phyloP scores from a whole-genome alignment of 1,284 basidiomycete genomes.

The Moniliophthora roreri region DNA sequence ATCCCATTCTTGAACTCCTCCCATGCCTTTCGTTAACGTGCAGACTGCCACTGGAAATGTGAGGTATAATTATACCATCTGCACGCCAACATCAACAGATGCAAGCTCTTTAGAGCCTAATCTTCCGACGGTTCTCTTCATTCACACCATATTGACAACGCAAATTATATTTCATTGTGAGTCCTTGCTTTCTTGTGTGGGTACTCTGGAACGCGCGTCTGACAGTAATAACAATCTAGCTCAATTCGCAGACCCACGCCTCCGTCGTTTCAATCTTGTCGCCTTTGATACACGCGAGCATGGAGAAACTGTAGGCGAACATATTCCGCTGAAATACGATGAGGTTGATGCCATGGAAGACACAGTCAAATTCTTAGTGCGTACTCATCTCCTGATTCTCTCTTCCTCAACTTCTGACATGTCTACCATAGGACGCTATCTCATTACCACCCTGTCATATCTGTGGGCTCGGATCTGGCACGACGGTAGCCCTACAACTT shows the following conservation, averaged over 20 bases:
- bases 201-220: too few relatives aligned
- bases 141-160: conserved; percentile 14
- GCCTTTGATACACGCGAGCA: conserved; percentile 15
- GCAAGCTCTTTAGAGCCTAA: conserved; percentile 4
- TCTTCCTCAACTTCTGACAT: background rate
- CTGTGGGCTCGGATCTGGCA: conserved; percentile 12
- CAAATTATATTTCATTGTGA: conserved; percentile 13
- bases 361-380: conserved; percentile 12
- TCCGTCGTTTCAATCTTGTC: conserved; percentile 17
- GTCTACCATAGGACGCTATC: conserved; percentile 10
- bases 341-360: conserved; percentile 15
- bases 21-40: conserved; percentile 12
- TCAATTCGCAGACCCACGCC: conserved; percentile 14
- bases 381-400: background rate
- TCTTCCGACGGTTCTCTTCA: conserved; percentile 16
- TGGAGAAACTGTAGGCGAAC: conserved; percentile 11
- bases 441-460: conserved; percentile 15
- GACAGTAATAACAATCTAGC: too few relatives aligned
- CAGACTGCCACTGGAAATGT: conserved; percentile 9
- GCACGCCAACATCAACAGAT: conserved; percentile 9
- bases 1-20: too few relatives aligned
- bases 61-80: conserved; percentile 16
- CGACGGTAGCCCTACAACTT: conserved; percentile 11
- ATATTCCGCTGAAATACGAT: conserved; percentile 7
- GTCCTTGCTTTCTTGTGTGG: too few relatives aligned